A percentile compares a stretch with the other conserved stretches of the same genome.
Conservation (phyloP, 2,329 filamentous ascomycete genomes). For the Colletotrichum chlorophyti region DNA sequence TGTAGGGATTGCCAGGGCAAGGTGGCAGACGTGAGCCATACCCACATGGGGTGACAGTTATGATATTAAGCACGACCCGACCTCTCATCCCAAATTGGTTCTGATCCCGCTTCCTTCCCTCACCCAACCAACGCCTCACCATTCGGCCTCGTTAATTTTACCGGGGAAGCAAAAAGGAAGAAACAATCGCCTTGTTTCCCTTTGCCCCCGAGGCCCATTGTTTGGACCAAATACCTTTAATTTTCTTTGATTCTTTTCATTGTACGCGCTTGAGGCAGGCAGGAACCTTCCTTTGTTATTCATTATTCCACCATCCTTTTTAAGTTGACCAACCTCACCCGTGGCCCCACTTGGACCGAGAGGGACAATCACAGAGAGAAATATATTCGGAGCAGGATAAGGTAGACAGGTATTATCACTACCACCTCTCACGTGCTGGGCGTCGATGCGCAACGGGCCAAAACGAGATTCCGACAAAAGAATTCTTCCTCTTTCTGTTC, state of each 20-base stretch:
- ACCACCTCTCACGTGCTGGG: not conserved
- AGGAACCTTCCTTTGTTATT: constrained; percentile 13
- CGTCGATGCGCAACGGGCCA: no score
- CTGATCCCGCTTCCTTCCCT: constrained; percentile 8
- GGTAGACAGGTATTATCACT: not conserved
- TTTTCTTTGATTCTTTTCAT: not conserved
- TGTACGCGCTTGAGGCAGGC: constrained; percentile 22
- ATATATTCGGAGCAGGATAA: no score
- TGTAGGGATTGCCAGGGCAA: constrained; percentile 17
- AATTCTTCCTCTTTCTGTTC: constrained; percentile 20
- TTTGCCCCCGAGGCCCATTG: constrained; percentile 19
- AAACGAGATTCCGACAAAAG: no score
- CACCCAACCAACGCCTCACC: constrained; percentile 13
- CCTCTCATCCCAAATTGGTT: constrained; percentile 15
- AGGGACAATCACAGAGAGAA: no score
- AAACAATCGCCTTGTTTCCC: constrained; percentile 28
- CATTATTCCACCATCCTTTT: constrained; percentile 11
- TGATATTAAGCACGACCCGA: constrained; percentile 26
- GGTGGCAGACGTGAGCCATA: constrained; percentile 9
- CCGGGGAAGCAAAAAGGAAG: constrained; percentile 10
- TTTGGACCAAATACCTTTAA: constrained; percentile 21
- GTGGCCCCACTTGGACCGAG: not conserved
- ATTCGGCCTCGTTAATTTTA: constrained; percentile 7
- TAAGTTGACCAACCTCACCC: constrained; percentile 1
- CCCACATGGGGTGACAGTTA: not conserved